Conservation (phyloP, 169 alveolate species). For the Plasmodium knowlesi region DNA sequence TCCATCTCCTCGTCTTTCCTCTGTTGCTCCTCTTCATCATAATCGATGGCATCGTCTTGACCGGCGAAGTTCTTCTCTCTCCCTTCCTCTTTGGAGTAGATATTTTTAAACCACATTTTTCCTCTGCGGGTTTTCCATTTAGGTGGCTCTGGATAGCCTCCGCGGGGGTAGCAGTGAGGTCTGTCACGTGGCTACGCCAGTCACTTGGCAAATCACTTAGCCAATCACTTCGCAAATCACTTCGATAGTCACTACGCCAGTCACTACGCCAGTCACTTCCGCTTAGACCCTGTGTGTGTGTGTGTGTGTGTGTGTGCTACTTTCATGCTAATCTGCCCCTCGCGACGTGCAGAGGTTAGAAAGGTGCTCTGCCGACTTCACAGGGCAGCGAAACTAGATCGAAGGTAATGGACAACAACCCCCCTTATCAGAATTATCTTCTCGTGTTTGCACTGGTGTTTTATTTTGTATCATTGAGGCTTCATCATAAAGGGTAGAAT, state of each 20-base stretch:
- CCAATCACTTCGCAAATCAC: too few species aligned
- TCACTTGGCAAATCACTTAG: too few species aligned
- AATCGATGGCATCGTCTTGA: not conserved
- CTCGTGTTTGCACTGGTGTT: not conserved
- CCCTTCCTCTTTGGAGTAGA: not conserved
- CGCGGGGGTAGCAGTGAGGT: too few species aligned
- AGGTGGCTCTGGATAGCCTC: not conserved
- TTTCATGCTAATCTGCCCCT: not conserved
- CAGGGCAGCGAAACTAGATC: not conserved
- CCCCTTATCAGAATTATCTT: not conserved
- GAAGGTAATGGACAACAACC: not conserved
- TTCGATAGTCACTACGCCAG: too few species aligned
- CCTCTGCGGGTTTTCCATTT: not conserved
- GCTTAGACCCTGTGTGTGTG: not conserved
- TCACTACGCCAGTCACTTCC: too few species aligned
- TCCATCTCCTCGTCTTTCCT: not conserved
- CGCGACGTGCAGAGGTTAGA: not conserved
- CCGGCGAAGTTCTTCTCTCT: not conserved
- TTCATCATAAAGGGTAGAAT: not conserved
- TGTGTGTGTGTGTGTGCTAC: not conserved
- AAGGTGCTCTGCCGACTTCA: too few species aligned
- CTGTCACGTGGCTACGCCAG: too few species aligned
- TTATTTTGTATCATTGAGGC: not conserved
- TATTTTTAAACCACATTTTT: not conserved
- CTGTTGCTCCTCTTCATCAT: slow-evolving; percentile 20